These are phyloP conservation scores for Toxoplasma gondii DNA, from an alignment of 169 alveolate genomes.

Conservation along the genomic window DNA sequence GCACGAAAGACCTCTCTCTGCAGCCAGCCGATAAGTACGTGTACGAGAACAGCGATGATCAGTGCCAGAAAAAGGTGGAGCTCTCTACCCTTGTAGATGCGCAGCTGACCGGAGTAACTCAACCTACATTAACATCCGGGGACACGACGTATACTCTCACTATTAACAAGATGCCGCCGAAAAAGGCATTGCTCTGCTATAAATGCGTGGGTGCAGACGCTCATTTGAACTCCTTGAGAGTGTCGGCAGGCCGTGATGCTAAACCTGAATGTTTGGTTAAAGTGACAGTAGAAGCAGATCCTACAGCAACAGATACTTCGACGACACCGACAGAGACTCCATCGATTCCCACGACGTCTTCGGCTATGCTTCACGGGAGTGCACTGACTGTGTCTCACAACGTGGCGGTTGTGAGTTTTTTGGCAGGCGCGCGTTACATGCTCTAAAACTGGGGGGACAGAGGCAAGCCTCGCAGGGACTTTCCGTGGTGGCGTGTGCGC, in stretches of 20 bases:
- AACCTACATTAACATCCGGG: not conserved
- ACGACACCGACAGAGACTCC: not conserved
- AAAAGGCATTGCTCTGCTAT: not conserved
- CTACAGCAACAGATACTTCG: not conserved
- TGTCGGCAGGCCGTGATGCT: not conserved
- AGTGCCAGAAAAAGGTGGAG: not conserved
- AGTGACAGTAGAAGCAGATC: not conserved
- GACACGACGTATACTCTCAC: not conserved
- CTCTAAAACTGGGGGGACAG: not conserved
- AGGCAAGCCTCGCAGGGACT: too few relatives aligned
- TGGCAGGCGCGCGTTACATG: not conserved
- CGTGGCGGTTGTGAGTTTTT: not conserved
- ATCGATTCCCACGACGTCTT: not conserved
- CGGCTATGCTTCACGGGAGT: not conserved
- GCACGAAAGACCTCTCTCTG: not conserved
- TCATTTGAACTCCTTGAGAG: not conserved
- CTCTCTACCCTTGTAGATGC: not conserved
- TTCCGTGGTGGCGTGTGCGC: too few relatives aligned
- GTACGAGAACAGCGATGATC: not conserved
- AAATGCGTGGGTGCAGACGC: not conserved
- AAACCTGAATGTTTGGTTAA: not conserved
- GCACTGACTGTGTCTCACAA: not conserved
- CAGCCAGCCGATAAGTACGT: not conserved
- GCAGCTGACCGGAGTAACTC: not conserved
- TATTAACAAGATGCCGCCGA: not conserved